phyloP scores from a whole-genome alignment of 2,329 filamentous ascomycete genomes.

The Scedosporium aurantiacum region DNA sequence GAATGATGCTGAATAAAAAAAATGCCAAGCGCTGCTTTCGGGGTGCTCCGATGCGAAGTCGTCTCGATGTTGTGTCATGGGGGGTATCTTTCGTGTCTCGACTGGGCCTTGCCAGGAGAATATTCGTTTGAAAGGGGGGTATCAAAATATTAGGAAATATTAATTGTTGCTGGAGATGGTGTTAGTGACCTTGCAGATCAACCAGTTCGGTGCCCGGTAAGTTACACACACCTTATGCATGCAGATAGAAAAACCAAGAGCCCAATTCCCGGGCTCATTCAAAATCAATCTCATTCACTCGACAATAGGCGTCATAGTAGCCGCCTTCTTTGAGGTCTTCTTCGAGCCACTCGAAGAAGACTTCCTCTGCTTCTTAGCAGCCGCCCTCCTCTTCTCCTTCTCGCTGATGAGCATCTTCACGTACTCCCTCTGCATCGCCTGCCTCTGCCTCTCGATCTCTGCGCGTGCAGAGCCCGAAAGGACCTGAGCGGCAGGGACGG shows the following conservation, averaged over 20 bases:
- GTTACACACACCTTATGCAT: constrained; percentile 3
- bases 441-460: constrained; percentile 38
- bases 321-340: constrained; percentile 5
- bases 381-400: constrained; percentile 30
- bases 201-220: not conserved
- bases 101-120: constrained; percentile 8
- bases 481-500: constrained; percentile 20
- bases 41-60: not conserved
- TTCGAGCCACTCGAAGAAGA: not conserved
- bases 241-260: not conserved
- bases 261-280: not conserved
- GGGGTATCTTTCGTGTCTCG: constrained; percentile 6
- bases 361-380: constrained; percentile 3
- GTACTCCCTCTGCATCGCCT: constrained; percentile 39
- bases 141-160: constrained; percentile 5
- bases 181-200: not conserved
- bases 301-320: constrained; percentile 2
- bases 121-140: not conserved
- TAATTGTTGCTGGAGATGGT: not conserved
- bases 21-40: constrained; percentile 2
- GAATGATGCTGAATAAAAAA: not conserved
- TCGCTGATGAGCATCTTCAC: constrained; percentile 37
- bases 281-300: constrained; percentile 2
- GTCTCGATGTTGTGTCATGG: constrained; percentile 4
- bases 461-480: constrained; percentile 36